Base-by-base conservation (phyloP, 2,329 filamentous ascomycete species). In the Neurospora sp. region DNA sequence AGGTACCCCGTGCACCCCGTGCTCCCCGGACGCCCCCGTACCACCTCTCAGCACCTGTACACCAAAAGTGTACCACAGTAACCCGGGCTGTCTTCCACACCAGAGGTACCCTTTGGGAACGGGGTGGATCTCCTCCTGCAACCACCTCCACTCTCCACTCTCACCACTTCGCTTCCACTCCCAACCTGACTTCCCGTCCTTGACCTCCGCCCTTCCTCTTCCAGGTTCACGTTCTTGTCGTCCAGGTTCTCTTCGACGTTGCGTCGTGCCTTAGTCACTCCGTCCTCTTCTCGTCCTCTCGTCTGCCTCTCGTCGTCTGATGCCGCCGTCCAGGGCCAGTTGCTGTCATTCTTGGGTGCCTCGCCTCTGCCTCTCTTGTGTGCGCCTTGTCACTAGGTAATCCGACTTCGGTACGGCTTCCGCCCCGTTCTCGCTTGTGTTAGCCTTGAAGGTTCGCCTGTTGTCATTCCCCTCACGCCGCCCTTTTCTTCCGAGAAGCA, bases 361-460 rank as follows among this genome's bases (percentile, higher is more conserved):
- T 70, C 69, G 68, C 33, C 40, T 67, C 67, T 68, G 69, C 67
- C 69, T 70, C 69, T 68, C 38, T 67, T 28, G 23, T 39, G 69
- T 70, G 43, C 68, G 36, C 68, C 68, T 58, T 68, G 52, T 62
- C 15, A 10, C 52, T 33, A 33, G 52, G 52, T 62, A 36, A 62
- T 62, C 28, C 52, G 52, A 62, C 28, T 62, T 62, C 52, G 52
- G 52, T 62, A 62, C 52, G 52, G 52, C 52, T 62, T 62, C 52
- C 52, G 52, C 52, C 52, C 52, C 28, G 66, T 62, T 43, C 40
- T 40, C 38, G 67, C 66, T 68, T 69, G 52, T 58, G 70, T 42
- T 19, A 70, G 68, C 67, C 66, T 66, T 36, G 62, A 68, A 72
- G 68, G 38, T 70, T 71, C 69, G 67, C 67, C 68, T 68, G 70